Base-by-base conservation (phyloP, 1,139 yeast genomes). In the Taphrina pruni region DNA sequence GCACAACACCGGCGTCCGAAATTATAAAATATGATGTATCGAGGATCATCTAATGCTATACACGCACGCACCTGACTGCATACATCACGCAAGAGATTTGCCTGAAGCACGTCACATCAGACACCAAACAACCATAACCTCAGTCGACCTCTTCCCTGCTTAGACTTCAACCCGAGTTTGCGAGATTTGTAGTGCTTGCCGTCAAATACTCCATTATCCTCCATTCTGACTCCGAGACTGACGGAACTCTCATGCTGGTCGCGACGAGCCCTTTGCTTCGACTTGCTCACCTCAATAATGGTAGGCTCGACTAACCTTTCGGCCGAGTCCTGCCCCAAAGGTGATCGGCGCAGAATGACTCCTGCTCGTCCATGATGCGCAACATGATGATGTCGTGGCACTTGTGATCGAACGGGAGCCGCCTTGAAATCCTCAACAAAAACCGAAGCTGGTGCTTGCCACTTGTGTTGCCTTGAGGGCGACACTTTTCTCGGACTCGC, bases 181-280 rank as follows among this genome's bases (percentile, higher is more conserved):
- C 6, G 58, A 54, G 11, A 6, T 14, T 2, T 54, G 14, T 17
- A 14, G n/a, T 35, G 54, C n/a, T 50, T 50, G 32, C 36, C 43
- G 6, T 56, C 38, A 56, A 56, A 56, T 20, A 17, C 60, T 7
- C 21, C 50, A 8, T 12, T 11, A 56, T 56, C 35, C 17, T 21
- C 38, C 60, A 56, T 56, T 12, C 36, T 56, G 8, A 56, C 32
- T 17, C 60, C 60, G 12, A 56, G 60, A 41, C 60, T 56, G 36
- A 56, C 38, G 8, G 60, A 56, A 32, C 50, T 39, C 26, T 56
- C 36, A 2, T 56, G 43, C 20, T 54, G 58, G 6, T 54, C 17
- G 11, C 54, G 32, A 6, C 54, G 54, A 11, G 36, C 21, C 21
- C 32, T 9, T 11, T 50, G 12, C n/a, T 50, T 50, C n/a, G 54